Evolutionary conservation across 257 asterid species (phyloP).

Genomic region (Sherardia arvensis): DNA sequence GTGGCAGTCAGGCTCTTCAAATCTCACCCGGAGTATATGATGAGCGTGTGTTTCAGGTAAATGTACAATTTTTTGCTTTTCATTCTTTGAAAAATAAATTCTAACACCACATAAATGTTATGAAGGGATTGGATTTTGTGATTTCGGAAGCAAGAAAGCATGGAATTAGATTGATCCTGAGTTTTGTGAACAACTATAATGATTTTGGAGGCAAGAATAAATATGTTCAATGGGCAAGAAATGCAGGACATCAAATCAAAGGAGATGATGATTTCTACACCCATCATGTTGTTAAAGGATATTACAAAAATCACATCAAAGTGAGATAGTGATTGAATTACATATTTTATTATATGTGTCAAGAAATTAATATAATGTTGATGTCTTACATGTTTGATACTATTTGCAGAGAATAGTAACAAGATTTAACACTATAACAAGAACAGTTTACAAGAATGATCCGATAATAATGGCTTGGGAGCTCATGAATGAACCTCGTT

Average conservation of each 20-base stretch:
- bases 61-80: no score
- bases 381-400: not conserved
- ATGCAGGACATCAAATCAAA: constrained; percentile 32
- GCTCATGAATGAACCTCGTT: constrained; percentile 86
- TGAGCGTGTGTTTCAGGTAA: constrained; percentile 64
- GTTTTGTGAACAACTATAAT: constrained; percentile 52
- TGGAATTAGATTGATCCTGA: constrained; percentile 49
- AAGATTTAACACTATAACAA: constrained; percentile 47
- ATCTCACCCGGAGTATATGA: constrained; percentile 58
- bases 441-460: constrained; percentile 45
- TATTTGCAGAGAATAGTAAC: constrained; percentile 56
- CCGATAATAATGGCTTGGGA: constrained; percentile 92
- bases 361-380: not conserved
- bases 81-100: no score
- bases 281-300: constrained; percentile 35
- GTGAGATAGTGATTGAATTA: constrained; percentile 15
- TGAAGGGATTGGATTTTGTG: constrained; percentile 59
- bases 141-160: constrained; percentile 51
- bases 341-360: no score
- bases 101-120: no score
- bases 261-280: constrained; percentile 73
- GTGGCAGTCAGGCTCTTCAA: constrained; percentile 42
- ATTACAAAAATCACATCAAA: constrained; percentile 60
- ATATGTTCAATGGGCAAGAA: constrained; percentile 52
- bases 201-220: constrained; percentile 59